phyloP scores from a whole-genome alignment of 1,139 yeast species.

The Kurtzmaniella quercitrusa region DNA sequence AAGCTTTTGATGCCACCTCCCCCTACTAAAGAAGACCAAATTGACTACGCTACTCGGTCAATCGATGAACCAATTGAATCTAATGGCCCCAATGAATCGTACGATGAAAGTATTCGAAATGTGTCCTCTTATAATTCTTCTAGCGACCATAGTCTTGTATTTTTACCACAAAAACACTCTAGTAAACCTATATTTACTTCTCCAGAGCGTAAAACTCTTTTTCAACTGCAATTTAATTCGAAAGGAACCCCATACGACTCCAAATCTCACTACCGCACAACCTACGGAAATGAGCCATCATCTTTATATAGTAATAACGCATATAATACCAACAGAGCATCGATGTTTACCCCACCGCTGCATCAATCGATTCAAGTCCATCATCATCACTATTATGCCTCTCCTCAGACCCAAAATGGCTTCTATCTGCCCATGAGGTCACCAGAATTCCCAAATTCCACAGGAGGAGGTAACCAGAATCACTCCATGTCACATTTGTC shows the following conservation, averaged over 20 bases:
- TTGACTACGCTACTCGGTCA: constrained; percentile 9
- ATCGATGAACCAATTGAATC: constrained; percentile 22
- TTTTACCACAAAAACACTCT: background rate
- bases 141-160: constrained; percentile 1
- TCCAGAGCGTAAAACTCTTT: background rate
- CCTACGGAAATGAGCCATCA: constrained; percentile 9
- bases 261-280: background rate
- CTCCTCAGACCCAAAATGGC: constrained; percentile 41
- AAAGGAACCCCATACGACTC: background rate
- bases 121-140: background rate
- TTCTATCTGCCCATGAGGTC: constrained; percentile 21
- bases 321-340: constrained; percentile 5
- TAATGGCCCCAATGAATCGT: constrained; percentile 1
- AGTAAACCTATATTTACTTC: background rate
- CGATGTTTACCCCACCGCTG: constrained; percentile 11
- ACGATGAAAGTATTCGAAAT: constrained; percentile 1
- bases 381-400: constrained; percentile 6
- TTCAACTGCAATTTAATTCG: background rate
- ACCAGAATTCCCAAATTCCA: background rate
- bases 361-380: constrained; percentile 6
- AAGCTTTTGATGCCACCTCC: constrained; percentile 25
- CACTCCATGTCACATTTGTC: background rate
- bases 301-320: constrained; percentile 13
- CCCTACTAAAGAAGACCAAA: background rate
- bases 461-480: background rate